phyloP scores from a whole-genome alignment of 257 asterid species.

The Cinchona pubescens region DNA sequence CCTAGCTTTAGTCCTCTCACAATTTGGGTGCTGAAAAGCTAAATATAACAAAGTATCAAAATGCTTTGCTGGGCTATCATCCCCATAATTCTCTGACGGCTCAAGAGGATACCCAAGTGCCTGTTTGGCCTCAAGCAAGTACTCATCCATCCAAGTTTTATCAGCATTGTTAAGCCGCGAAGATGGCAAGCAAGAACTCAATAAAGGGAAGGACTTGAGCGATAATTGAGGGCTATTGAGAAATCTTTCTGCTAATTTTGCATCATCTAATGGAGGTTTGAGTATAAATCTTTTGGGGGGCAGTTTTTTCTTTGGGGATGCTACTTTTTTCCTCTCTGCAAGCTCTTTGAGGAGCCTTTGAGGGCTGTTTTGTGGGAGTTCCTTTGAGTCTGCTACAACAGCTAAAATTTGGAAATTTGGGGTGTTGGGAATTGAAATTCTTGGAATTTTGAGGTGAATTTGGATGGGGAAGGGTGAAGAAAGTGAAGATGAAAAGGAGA shows the following conservation, averaged over 20 bases:
- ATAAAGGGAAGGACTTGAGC: conserved; percentile 68
- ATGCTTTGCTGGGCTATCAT: conserved; percentile 90
- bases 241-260: conserved; percentile 68
- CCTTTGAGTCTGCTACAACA: conserved; percentile 72
- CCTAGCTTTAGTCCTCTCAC: conserved; percentile 84
- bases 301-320: conserved; percentile 62
- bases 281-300: conserved; percentile 83
- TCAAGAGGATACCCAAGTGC: conserved; percentile 90
- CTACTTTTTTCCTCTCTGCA: conserved; percentile 64
- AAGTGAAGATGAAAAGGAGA: conserved; percentile 68
- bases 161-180: conserved; percentile 74
- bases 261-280: conserved; percentile 84
- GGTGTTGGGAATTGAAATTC: conserved; percentile 12
- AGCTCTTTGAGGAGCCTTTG: conserved; percentile 85
- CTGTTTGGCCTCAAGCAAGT: conserved; percentile 81
- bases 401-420: conserved; percentile 41
- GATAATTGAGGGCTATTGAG: conserved; percentile 93
- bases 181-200: conserved; percentile 92
- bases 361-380: conserved; percentile 90
- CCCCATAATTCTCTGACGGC: conserved; percentile 68
- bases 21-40: conserved; percentile 89
- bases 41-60: conserved; percentile 79
- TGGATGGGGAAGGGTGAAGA: conserved; percentile 60
- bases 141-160: conserved; percentile 86
- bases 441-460: conserved; percentile 49